Conservation (phyloP, 2,329 filamentous ascomycete genomes). For the Xylaria arbuscula region DNA sequence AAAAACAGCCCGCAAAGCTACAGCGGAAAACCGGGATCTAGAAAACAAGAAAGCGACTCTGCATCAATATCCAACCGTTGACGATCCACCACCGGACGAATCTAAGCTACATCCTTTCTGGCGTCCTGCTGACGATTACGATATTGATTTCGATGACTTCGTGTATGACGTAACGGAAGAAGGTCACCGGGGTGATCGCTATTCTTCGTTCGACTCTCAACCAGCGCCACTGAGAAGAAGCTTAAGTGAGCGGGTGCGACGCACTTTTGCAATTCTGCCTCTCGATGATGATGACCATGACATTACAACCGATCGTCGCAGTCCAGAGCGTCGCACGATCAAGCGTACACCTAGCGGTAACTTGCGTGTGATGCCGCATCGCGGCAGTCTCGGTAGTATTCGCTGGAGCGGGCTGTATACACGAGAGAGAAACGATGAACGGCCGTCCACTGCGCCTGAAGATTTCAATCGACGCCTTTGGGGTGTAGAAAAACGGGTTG, state of each 20-base stretch:
- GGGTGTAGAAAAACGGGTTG: constrained; percentile 49
- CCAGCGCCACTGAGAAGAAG: constrained; percentile 47
- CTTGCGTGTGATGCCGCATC: constrained; percentile 67
- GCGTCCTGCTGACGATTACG: constrained; percentile 62
- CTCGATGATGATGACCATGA: constrained; percentile 56
- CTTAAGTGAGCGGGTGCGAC: constrained; percentile 63
- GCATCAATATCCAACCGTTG: constrained; percentile 55
- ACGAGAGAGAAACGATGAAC: constrained; percentile 42
- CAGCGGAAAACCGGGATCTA: constrained; percentile 43
- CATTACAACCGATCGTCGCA: constrained; percentile 49
- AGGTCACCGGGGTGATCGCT: constrained; percentile 55
- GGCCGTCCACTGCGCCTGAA: constrained; percentile 55
- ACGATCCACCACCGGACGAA: constrained; percentile 62
- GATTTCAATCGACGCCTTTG: constrained; percentile 43
- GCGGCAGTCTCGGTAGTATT: constrained; percentile 58
- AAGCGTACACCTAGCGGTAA: constrained; percentile 69
- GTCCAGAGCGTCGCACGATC: constrained; percentile 67
- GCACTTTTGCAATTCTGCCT: constrained; percentile 71
- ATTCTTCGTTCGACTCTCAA: constrained; percentile 63
- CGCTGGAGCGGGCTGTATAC: constrained; percentile 42
- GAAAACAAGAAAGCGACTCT: constrained; percentile 48
- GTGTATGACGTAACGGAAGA: constrained; percentile 50
- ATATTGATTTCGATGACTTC: constrained; percentile 46
- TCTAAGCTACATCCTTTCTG: constrained; percentile 70
- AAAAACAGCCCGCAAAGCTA: constrained; percentile 52